Evolutionary conservation across 768 basidiomycete genomes (phyloP).

Genomic region (Boletus subcaerulescens): DNA sequence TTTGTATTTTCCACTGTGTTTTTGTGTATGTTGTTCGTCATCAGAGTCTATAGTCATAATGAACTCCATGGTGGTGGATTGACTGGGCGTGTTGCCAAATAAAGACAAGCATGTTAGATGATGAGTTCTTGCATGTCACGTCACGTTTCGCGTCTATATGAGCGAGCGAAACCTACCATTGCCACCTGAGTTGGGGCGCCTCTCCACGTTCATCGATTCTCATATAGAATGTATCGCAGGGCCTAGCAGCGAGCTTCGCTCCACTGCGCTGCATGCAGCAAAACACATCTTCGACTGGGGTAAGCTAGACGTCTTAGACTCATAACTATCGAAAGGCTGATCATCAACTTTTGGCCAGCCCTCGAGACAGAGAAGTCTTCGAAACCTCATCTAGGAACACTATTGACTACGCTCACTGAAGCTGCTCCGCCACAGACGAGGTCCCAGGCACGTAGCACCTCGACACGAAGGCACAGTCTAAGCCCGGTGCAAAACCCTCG

Average conservation of each 20-base stretch:
- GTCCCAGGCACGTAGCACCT: constrained; percentile 49
- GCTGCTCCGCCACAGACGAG: constrained; percentile 71
- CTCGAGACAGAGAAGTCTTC: constrained; percentile 67
- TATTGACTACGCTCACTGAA: constrained; percentile 69
- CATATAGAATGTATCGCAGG: constrained; percentile 53
- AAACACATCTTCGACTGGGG: constrained; percentile 78
- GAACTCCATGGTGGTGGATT: constrained; percentile 48
- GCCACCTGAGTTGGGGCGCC: constrained; percentile 43
- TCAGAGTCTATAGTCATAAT: constrained; percentile 86
- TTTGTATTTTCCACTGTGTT: constrained; percentile 19
- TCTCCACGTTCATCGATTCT: constrained; percentile 56
- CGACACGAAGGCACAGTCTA: constrained; percentile 42
- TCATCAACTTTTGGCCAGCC: constrained; percentile 39
- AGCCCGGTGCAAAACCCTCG: constrained; percentile 33
- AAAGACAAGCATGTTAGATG: constrained; percentile 15
- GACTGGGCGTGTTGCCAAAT: constrained; percentile 8
- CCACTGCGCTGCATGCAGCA: constrained; percentile 61
- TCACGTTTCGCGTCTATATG: constrained; percentile 8
- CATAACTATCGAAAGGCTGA: not conserved
- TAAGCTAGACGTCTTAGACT: constrained; percentile 35
- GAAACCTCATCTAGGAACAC: constrained; percentile 55
- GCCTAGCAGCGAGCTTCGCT: constrained; percentile 51
- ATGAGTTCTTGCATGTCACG: not conserved
- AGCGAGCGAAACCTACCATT: constrained; percentile 20
- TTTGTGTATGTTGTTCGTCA: constrained; percentile 46